Base-by-base conservation (phyloP, 1,139 yeast species). In the Blastobotrys aristatus region DNA sequence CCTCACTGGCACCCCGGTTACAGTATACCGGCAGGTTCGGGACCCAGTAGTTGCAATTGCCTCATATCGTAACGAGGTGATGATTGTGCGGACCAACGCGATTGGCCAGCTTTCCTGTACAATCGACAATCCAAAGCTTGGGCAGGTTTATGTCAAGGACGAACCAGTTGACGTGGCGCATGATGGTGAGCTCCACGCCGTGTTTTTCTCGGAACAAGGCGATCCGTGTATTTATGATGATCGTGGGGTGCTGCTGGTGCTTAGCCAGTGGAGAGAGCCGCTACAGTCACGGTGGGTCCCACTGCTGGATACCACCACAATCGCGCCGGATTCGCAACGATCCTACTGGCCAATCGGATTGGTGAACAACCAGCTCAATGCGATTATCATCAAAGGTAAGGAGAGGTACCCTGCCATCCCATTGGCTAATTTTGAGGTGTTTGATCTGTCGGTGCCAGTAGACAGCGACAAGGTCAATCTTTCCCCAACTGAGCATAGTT, bases 241-340 rank as follows among this genome's bases (percentile, higher is more conserved):
- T 11, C 89, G 84, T 55, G 89, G 89, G 51, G 76, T 83, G 2
- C 70, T 92, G 40, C 66, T 85, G 33, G 77, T 85, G 0, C 70
- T 92, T 37, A 74, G 82, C 22, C 78, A 82, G 54, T 90, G 97
- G 97, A 74, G 96, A 59, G 59, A 56, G 11, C 71, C 84, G 1
- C 68, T 76, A 42, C 94, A 89, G 63, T 82, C 95, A 2, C 75
- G 80, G 56, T 92, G 97, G 97, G 73, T 87, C 10, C 97, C 97
- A 1, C 61, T 90, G n/a, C 69, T 90, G 50, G 86, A 87, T 61
- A 75, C 88, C 22, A 66, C 62, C 46, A 80, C 79, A 2, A 76
- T 83, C 26, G 74, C 78, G 8, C 10, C 42, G 1, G 26, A 26
- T 7, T 17, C 20, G 14, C 40, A 46, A 14, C 61, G 76, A 65